Evolutionary conservation across 345 rosid genomes (phyloP), one percentile per base, ranked within the genome.

Genomic region (Eutrema japonicum): DNA sequence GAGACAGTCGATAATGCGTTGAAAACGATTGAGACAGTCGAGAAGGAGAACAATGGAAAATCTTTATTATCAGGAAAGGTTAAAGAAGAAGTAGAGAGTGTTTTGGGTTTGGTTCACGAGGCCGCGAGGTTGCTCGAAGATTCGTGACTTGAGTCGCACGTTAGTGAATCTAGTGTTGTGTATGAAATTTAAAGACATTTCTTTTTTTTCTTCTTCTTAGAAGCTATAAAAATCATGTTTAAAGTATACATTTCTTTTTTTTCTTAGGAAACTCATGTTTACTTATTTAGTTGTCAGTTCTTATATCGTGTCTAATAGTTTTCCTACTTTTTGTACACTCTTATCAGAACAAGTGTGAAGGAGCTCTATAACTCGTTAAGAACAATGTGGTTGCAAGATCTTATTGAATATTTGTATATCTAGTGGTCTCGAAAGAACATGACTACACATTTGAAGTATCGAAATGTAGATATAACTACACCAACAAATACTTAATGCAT

Each of bases 61-160:
- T 22, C 32, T 29, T 63, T 62, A 27, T 62, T 79, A 29, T 80
- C 87, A 0, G 74, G 70, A 32, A 83, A 79, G 55, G 64, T 91
- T 72, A 85, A 76, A 70, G 82, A 67, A 59, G 86, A 88, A 66
- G 78, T 89, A 29, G 67, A 30, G 37, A 77, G 27, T 50, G 78
- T 75, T 45, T 52, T 64, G 60, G 57, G 68, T 41, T 83, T 76
- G 64, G 64, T 91, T 8, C 22, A 68, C 9, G 88, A 91, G 71
- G 87, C 88, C 10, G 80, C 73, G 60, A 53, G 46, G 38, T 66
- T 85, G 66, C 65, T 89, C 8, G 59, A 12, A 10, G 45, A 6
- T 35, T 66, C 68, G 51, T 41, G 29, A 29, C 60, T n/a, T 29
- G 33, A 18, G 6, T 52, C 16, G 70, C 30, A 72, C 16, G 37